These are phyloP conservation scores for Salvia miltiorrhiza DNA, from an alignment of 257 asterid genomes.

Conservation along the genomic window DNA sequence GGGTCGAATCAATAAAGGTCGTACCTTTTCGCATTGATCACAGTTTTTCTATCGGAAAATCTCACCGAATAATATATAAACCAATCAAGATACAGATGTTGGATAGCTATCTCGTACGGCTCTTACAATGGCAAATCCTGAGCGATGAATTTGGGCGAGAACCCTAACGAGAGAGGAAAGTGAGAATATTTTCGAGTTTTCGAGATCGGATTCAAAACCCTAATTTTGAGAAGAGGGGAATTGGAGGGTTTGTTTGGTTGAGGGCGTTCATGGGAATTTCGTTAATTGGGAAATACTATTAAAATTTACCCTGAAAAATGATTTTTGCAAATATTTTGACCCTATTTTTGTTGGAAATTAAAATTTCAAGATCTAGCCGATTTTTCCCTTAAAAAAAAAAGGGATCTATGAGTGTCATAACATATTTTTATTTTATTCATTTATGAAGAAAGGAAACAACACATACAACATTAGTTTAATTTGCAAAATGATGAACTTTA, in stretches of 20 bases:
- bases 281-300: neutral
- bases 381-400: neutral
- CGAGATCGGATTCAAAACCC: constrained; percentile 35
- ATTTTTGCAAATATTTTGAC: neutral
- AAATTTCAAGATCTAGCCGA: neutral
- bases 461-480: too few relatives aligned
- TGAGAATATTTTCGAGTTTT: constrained; percentile 22
- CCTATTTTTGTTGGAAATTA: neutral
- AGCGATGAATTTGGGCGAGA: constrained; percentile 17
- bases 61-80: neutral
- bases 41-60: neutral
- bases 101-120: neutral
- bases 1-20: constrained; percentile 16
- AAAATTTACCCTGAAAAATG: neutral
- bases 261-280: neutral
- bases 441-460: too few relatives aligned
- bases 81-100: constrained; percentile 12
- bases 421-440: too few relatives aligned
- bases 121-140: constrained; percentile 13
- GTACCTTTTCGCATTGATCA: constrained; percentile 22
- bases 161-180: constrained; percentile 21
- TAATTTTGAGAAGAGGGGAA: constrained; percentile 32
- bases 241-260: constrained; percentile 20
- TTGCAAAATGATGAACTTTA: too few relatives aligned
- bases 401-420: too few relatives aligned